Evolutionary conservation across 2,329 filamentous ascomycete species (phyloP), one percentile per base, ranked within the genome.

Genomic region (Colletotrichum lentis): DNA sequence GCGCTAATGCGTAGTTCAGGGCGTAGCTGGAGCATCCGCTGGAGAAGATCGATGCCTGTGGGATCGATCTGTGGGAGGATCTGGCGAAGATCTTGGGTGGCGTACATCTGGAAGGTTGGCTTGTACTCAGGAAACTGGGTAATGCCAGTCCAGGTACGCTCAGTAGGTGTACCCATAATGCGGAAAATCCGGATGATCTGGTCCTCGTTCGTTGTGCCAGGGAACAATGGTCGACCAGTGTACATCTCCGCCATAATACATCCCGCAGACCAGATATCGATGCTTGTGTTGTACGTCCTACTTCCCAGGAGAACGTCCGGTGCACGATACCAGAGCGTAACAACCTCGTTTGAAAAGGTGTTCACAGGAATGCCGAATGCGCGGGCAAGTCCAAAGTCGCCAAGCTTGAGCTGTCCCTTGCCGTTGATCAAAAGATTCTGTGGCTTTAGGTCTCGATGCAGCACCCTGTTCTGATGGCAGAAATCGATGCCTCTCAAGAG

Each of bases 201-300:
- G 77, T 99, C 96, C 79, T 99, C 96, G 78, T 99, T 99, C 44
- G 96, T 97, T 1, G 96, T 99, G 67, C 96, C 96, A 0, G 96
- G 96, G 82, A 99, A 99, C 7, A 99, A 86, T 0, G 96, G 96
- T 20, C 96, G 88, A 4, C 96, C 96, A 0, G 95, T 97, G 80
- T 96, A 98, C 94, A 99, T 97, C 81, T 99, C 96, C 11, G 96
- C 96, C 96, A 99, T 98, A 84, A 99, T 99, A 80, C 96, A 99
- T 64, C 96, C 96, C 7, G 96, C 96, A 7, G 93, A 97, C 96
- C 96, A 99, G 77, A 99, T 98, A 76, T 99, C 96, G 78, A 99
- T 98, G 81, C 93, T 97, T n/a, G 96, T 99, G 81, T 97, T 99
- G 83, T 99, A 99, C 24, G 96, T 98, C 72, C 96, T 86, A 74